phyloP scores from a whole-genome alignment of 192 early-diverging fungal species.

The Umbelopsis isabellina region DNA sequence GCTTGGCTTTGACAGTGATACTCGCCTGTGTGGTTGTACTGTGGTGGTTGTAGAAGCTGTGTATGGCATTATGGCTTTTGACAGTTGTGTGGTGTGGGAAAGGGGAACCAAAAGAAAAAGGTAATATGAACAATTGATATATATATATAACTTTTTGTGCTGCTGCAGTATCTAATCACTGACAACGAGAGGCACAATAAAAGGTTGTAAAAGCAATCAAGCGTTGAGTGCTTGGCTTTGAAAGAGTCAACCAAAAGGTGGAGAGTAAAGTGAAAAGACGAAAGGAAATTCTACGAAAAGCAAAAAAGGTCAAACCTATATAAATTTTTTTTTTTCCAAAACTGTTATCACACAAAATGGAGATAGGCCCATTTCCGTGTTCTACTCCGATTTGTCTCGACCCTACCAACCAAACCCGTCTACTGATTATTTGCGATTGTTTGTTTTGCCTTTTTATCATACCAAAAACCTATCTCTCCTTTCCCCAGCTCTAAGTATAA shows the following conservation, averaged over 20 bases:
- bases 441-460: constrained; percentile 13
- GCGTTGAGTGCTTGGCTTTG: too few species aligned
- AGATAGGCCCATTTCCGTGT: constrained; percentile 18
- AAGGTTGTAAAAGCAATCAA: too few species aligned
- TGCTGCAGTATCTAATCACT: too few species aligned
- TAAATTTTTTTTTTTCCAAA: constrained; percentile 20
- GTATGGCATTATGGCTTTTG: constrained; percentile 9
- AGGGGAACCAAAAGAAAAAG: too few species aligned
- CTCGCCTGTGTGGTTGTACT: background rate
- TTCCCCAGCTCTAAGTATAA: background rate
- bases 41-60: background rate
- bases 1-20: constrained; percentile 10
- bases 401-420: constrained; percentile 1
- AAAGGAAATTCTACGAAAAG: background rate
- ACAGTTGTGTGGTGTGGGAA: background rate
- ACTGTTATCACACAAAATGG: background rate
- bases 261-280: background rate
- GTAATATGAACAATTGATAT: constrained; percentile 6
- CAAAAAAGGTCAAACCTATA: background rate
- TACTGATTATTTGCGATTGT: constrained; percentile 3
- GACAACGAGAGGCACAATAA: too few species aligned
- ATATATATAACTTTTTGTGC: background rate
- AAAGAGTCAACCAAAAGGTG: too few species aligned
- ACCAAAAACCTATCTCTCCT: background rate
- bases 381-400: constrained; percentile 19